phyloP scores from a whole-genome alignment of 495 filamentous ascomycete species.

The Clavariopsis aquatica region DNA sequence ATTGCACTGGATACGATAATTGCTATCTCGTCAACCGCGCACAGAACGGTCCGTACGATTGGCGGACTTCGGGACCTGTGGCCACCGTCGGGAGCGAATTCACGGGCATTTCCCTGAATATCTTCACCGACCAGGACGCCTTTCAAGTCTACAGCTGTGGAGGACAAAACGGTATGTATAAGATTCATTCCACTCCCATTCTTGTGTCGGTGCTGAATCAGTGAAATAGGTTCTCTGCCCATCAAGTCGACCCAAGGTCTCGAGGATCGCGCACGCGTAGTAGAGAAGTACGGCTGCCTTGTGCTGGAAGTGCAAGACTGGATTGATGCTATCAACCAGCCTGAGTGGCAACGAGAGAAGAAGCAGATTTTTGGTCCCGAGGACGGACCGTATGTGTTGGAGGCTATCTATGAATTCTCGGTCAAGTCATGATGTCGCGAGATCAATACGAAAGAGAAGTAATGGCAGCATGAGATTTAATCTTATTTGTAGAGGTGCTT shows the following conservation, averaged over 20 bases:
- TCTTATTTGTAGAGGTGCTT: not conserved
- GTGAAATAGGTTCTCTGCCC: constrained; percentile 40
- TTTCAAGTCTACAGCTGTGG: constrained; percentile 43
- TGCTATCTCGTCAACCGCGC: constrained; percentile 48
- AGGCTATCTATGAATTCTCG: constrained; percentile 44
- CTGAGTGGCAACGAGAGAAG: constrained; percentile 43
- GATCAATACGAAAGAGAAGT: not conserved
- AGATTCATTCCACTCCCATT: not conserved
- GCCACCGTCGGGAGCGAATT: constrained; percentile 55
- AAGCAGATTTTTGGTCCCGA: constrained; percentile 44
- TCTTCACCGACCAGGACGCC: constrained; percentile 41
- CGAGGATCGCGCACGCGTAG: constrained; percentile 43
- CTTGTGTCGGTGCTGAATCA: constrained; percentile 8
- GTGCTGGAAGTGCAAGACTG: constrained; percentile 53
- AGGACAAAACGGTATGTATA: constrained; percentile 37
- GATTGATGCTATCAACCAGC: constrained; percentile 49
- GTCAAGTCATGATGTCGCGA: constrained; percentile 23
- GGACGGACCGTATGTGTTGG: constrained; percentile 43
- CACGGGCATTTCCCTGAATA: constrained; percentile 37
- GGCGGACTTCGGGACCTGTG: constrained; percentile 58
- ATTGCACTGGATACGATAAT: constrained; percentile 72
- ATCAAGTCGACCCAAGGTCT: constrained; percentile 47
- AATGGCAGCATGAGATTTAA: not conserved
- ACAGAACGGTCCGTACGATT: constrained; percentile 59
- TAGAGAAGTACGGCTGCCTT: constrained; percentile 59